These are phyloP conservation scores for Pseudoscleropodium purum DNA, from an alignment of 225 moss, liverwort and hornwort species.

Conservation along the genomic window DNA sequence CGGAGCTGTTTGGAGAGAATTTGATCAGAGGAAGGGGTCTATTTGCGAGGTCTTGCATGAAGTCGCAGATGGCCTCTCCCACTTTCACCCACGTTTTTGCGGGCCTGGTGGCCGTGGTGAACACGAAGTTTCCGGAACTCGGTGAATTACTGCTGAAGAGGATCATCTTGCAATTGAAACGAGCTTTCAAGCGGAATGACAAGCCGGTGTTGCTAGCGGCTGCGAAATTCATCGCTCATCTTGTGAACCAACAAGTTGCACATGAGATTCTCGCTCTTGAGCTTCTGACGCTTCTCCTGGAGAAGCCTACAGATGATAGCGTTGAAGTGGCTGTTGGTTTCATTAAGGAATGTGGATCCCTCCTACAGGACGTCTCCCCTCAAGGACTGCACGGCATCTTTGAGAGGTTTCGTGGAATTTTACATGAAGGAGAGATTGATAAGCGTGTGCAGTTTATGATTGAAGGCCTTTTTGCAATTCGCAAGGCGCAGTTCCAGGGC, in stretches of 20 bases:
- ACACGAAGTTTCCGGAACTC: slow-evolving; percentile 89
- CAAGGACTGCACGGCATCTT: slow-evolving; percentile 83
- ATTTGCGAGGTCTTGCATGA: slow-evolving; percentile 92
- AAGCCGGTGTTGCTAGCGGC: slow-evolving; percentile 91
- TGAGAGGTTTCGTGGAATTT: slow-evolving; percentile 78
- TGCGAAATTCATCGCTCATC: slow-evolving; percentile 83
- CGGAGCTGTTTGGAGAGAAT: slow-evolving; percentile 87
- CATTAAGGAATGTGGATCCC: slow-evolving; percentile 79
- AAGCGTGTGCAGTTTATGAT: slow-evolving; percentile 97
- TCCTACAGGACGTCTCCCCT: slow-evolving; percentile 71
- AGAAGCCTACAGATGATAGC: slow-evolving; percentile 84
- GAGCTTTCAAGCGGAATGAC: slow-evolving; percentile 81
- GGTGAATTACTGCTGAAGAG: slow-evolving; percentile 77
- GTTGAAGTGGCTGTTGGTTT: slow-evolving; percentile 96
- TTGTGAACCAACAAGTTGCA: slow-evolving; percentile 84
- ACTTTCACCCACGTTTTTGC: slow-evolving; percentile 89
- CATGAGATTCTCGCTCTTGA: slow-evolving; percentile 79
- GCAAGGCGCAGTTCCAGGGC: slow-evolving; percentile 85
- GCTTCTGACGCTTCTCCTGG: slow-evolving; percentile 72
- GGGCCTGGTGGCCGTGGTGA: slow-evolving; percentile 68
- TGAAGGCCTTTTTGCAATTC: slow-evolving; percentile 77
- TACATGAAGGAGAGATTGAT: slow-evolving; percentile 74
- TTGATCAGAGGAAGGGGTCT: slow-evolving; percentile 77
- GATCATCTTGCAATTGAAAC: slow-evolving; percentile 66
- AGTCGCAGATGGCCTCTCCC: slow-evolving; percentile 92